phyloP scores from a whole-genome alignment of 2,329 filamentous ascomycete genomes.

The Sporothrix humicola region DNA sequence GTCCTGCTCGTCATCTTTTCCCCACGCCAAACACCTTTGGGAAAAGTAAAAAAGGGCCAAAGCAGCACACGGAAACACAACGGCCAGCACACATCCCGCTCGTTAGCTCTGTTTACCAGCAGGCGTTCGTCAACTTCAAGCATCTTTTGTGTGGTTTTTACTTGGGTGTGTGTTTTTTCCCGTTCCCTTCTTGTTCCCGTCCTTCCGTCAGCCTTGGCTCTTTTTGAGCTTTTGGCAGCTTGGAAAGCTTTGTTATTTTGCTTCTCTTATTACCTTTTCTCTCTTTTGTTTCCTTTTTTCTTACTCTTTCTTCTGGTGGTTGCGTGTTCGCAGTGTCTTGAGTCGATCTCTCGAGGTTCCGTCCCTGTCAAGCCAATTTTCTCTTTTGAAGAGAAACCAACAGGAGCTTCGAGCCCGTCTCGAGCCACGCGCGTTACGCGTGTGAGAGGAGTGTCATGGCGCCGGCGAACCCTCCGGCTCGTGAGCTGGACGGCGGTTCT shows the following conservation, averaged over 20 bases:
- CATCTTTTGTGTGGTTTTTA: background rate
- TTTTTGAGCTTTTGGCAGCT: background rate
- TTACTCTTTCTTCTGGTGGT: conserved; percentile 9
- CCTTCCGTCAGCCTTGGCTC: background rate
- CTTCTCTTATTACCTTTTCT: background rate
- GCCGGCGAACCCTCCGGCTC: conserved; percentile 33
- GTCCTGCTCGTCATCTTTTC: background rate
- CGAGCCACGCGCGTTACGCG: conserved; percentile 14
- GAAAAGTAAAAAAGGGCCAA: background rate
- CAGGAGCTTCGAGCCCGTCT: background rate
- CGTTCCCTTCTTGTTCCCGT: conserved; percentile 6
- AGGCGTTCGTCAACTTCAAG: background rate
- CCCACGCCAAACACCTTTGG: background rate
- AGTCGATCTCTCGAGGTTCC: background rate
- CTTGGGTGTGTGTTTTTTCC: conserved; percentile 1
- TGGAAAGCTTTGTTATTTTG: background rate
- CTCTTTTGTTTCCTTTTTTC: conserved; percentile 22
- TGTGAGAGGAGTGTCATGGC: conserved; percentile 32
- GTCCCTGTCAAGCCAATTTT: background rate
- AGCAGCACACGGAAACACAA: background rate
- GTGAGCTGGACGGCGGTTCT: conserved; percentile 32
- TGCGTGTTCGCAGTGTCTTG: conserved; percentile 12
- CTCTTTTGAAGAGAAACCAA: background rate
- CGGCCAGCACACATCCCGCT: conserved; percentile 7
- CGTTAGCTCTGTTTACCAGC: background rate